Evolutionary conservation across 2,329 filamentous ascomycete genomes (phyloP).

Genomic region (Byssothecium circinans): DNA sequence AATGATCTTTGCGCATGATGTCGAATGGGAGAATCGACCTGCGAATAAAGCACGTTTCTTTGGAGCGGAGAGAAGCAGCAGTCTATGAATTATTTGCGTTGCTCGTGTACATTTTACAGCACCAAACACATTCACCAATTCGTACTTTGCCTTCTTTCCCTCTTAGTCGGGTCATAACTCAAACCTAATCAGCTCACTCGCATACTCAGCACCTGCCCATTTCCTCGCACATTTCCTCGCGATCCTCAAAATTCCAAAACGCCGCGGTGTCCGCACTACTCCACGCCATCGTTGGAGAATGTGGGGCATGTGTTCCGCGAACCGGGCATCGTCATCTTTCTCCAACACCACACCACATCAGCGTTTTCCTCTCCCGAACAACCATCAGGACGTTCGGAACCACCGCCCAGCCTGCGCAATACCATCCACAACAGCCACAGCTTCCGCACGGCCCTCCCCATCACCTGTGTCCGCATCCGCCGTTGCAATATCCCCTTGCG

Average conservation of each 20-base stretch:
- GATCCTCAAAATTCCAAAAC: background rate
- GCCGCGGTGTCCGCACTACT: background rate
- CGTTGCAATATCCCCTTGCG: background rate
- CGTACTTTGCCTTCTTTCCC: too few species aligned
- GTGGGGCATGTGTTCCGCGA: background rate
- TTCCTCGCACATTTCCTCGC: background rate
- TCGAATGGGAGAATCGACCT: conserved; percentile 50
- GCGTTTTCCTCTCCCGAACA: background rate
- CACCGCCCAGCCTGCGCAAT: background rate
- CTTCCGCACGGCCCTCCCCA: background rate
- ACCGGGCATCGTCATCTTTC: background rate
- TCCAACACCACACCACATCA: background rate
- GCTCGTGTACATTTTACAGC: background rate
- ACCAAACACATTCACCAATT: too few species aligned
- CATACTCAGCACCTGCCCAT: background rate
- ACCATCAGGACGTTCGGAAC: background rate
- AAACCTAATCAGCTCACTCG: background rate
- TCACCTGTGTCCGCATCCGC: background rate
- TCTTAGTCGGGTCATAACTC: background rate
- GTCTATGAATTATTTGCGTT: background rate
- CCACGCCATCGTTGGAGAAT: background rate
- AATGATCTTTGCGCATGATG: conserved; percentile 57
- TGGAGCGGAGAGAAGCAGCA: conserved; percentile 14
- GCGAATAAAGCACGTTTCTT: conserved; percentile 33
- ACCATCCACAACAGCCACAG: conserved; percentile 4